Percentiles rank a stretch among this genome's conserved stretches.
These are phyloP conservation scores for Holtermannia corniformis DNA, from an alignment of 768 basidiomycete species.

Conservation along the genomic window DNA sequence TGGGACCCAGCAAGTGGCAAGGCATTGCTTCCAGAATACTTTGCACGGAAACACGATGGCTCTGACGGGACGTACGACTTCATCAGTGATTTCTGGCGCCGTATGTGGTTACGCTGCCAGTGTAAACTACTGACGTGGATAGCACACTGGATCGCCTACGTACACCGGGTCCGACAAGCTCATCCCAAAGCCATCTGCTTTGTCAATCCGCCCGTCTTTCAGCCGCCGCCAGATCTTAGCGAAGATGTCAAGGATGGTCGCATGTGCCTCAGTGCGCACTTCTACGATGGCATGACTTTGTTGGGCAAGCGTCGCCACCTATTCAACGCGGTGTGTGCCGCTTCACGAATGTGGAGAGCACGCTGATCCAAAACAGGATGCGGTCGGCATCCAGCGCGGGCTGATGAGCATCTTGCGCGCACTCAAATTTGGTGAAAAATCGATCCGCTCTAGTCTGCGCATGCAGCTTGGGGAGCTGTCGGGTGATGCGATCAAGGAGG, in stretches of 20 bases:
- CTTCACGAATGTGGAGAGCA: not conserved
- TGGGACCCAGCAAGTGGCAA: slow-evolving; percentile 67
- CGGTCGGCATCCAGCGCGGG: slow-evolving; percentile 75
- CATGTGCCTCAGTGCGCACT: slow-evolving; percentile 71
- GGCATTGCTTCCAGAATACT: slow-evolving; percentile 66
- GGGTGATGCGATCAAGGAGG: slow-evolving; percentile 50
- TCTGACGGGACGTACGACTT: slow-evolving; percentile 49
- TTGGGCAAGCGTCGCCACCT: slow-evolving; percentile 74
- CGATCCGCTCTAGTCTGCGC: slow-evolving; percentile 68
- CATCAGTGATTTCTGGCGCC: slow-evolving; percentile 67
- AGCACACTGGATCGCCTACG: slow-evolving; percentile 39
- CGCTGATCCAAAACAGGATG: slow-evolving; percentile 18
- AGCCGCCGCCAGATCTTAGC: slow-evolving; percentile 56
- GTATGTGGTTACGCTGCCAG: slow-evolving; percentile 43
- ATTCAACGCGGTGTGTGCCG: slow-evolving; percentile 65
- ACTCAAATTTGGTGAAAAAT: slow-evolving; percentile 65
- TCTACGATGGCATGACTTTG: slow-evolving; percentile 89
- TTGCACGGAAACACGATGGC: slow-evolving; percentile 47
- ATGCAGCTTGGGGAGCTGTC: slow-evolving; percentile 74
- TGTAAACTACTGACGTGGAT: slow-evolving; percentile 1
- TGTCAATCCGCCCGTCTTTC: slow-evolving; percentile 84
- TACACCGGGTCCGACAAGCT: slow-evolving; percentile 42
- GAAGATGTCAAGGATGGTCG: slow-evolving; percentile 55
- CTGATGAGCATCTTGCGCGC: slow-evolving; percentile 55
- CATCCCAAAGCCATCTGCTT: slow-evolving; percentile 84